A percentile compares a stretch with the other conserved stretches of the same genome.
phyloP scores from a whole-genome alignment of 2,329 filamentous ascomycete genomes.

The Hyphodiscus sp. region DNA sequence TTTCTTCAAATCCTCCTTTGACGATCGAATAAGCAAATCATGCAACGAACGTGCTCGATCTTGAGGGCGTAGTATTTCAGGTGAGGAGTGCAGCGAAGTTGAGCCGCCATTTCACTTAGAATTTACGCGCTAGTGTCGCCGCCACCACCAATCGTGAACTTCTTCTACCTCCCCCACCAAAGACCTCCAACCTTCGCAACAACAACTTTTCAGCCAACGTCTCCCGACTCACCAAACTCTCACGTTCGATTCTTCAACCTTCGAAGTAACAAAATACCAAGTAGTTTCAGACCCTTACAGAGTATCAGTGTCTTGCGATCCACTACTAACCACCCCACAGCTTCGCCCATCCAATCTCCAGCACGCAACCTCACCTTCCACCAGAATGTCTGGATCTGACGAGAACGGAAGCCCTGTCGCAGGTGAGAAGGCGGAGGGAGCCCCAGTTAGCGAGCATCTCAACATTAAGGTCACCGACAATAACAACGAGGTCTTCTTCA shows the following conservation, averaged over 20 bases:
- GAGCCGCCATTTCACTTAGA: background rate
- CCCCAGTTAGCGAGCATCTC: slow-evolving; percentile 63
- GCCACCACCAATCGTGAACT: slow-evolving; percentile 7
- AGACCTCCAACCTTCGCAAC: background rate
- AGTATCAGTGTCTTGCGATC: background rate
- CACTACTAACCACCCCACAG: background rate
- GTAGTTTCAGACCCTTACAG: slow-evolving; percentile 1
- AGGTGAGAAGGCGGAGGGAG: slow-evolving; percentile 30
- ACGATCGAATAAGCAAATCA: background rate
- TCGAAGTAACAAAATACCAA: background rate
- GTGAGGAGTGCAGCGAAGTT: background rate
- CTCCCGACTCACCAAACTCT: background rate
- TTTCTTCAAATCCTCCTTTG: background rate
- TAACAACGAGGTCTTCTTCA: slow-evolving; percentile 99
- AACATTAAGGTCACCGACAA: slow-evolving; percentile 99
- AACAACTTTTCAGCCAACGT: background rate
- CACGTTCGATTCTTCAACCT: background rate
- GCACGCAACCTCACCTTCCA: background rate
- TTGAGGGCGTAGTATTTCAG: background rate
- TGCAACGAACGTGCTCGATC: background rate
- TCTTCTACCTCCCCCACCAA: background rate
- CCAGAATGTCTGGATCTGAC: slow-evolving; percentile 31
- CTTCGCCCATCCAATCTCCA: slow-evolving; percentile 1
- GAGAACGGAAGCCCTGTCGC: slow-evolving; percentile 42
- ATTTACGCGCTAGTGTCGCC: background rate